phyloP scores from a whole-genome alignment of 495 filamentous ascomycete genomes.

The Aspergillus incahuasiensis region DNA sequence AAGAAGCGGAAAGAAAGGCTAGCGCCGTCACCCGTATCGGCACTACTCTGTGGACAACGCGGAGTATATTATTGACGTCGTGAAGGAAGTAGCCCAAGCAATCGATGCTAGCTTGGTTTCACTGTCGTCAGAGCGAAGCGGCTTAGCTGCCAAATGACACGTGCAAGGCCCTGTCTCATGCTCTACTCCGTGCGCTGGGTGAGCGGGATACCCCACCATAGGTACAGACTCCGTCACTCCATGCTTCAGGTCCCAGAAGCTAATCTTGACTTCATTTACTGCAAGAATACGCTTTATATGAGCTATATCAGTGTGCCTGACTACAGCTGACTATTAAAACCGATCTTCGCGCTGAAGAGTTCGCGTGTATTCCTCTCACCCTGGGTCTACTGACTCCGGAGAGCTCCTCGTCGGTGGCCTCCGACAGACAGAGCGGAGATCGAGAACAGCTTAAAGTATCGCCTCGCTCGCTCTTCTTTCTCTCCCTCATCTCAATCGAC shows the following conservation, averaged over 20 bases:
- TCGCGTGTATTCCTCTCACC: slow-evolving; percentile 13
- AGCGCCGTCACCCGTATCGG: slow-evolving; percentile 2
- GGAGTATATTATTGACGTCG: not conserved
- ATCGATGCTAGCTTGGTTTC: not conserved
- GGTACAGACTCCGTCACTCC: not conserved
- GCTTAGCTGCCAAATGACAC: slow-evolving; percentile 9
- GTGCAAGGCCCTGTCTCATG: slow-evolving; percentile 14
- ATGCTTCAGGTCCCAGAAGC: slow-evolving; percentile 6
- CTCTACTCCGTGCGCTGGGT: not conserved
- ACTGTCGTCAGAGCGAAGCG: not conserved
- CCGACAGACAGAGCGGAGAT: slow-evolving; percentile 30
- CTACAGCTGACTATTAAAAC: not conserved
- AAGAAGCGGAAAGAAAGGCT: slow-evolving; percentile 9
- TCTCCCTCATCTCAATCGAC: slow-evolving; percentile 1
- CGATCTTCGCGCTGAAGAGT: not conserved
- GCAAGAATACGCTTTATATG: not conserved
- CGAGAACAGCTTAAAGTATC: slow-evolving; percentile 20
- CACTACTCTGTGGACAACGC: not conserved
- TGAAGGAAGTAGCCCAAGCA: not conserved
- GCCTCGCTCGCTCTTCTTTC: not conserved
- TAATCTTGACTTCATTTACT: not conserved
- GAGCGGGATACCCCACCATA: not conserved
- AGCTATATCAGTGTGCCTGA: not conserved
- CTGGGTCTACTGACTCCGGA: slow-evolving; percentile 35
- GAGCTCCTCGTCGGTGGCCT: slow-evolving; percentile 33